A percentile compares a stretch with the other conserved stretches of the same genome.
Evolutionary conservation across 768 basidiomycete genomes (phyloP).

Genomic region (Leccinum rimulosum): DNA sequence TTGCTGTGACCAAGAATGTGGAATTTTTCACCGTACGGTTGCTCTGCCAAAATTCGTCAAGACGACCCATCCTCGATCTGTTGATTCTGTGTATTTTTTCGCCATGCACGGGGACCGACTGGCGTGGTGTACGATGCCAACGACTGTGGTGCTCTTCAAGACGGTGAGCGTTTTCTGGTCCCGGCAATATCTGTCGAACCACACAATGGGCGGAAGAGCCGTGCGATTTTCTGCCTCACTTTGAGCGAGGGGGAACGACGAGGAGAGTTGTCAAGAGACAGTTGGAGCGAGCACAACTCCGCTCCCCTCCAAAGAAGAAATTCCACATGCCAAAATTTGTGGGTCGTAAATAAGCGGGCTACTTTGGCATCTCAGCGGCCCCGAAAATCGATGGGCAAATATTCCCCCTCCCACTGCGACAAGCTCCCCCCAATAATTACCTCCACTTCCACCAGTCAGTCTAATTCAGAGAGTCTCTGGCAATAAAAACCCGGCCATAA

Average conservation of each 20-base stretch:
- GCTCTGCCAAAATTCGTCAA: conserved; percentile 9
- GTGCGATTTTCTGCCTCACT: conserved; percentile 6
- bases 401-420: neutral
- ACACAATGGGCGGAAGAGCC: conserved; percentile 6
- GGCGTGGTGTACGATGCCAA: neutral
- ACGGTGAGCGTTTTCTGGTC: conserved; percentile 6
- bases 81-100: conserved; percentile 5
- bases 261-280: neutral
- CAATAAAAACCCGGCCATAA: neutral
- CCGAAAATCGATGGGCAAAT: too few relatives aligned
- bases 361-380: neutral
- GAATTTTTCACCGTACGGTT: conserved; percentile 29
- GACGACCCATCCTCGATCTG: conserved; percentile 2
- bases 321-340: conserved; percentile 12
- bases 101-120: neutral
- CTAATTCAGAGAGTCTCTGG: too few relatives aligned
- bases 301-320: conserved; percentile 11
- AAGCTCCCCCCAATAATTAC: neutral
- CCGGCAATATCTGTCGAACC: neutral
- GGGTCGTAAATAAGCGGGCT: neutral
- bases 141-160: conserved; percentile 8
- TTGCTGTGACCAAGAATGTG: conserved; percentile 20
- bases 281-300: conserved; percentile 15
- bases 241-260: neutral
- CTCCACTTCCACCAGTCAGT: too few relatives aligned